Percentiles rank a stretch among this genome's conserved stretches.
These are phyloP conservation scores for Apium graveolens DNA, from an alignment of 129 eudicot species.

Conservation along the genomic window DNA sequence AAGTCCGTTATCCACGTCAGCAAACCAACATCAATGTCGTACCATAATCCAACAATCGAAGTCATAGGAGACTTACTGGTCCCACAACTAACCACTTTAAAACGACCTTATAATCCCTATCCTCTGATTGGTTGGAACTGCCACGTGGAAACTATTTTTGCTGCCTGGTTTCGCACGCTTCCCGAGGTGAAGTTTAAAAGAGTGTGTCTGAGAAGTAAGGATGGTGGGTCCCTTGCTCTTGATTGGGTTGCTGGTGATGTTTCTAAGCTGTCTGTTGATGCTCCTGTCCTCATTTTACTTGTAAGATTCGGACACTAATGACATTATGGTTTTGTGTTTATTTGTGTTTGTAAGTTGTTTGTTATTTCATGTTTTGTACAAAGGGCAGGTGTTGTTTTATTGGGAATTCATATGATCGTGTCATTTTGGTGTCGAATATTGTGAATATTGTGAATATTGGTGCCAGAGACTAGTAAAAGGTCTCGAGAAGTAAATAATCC, in stretches of 20 bases:
- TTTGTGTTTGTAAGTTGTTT: not conserved
- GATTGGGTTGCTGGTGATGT: conserved; percentile 88
- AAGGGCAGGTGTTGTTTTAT: not conserved
- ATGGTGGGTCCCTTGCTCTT: conserved; percentile 63
- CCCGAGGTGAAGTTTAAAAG: conserved; percentile 64
- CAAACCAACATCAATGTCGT: conserved; percentile 25
- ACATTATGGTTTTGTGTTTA: too few species aligned
- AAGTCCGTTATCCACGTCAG: not conserved
- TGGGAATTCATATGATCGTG: not conserved
- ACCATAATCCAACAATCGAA: conserved; percentile 48
- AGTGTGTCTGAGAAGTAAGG: conserved; percentile 61
- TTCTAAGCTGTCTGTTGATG: conserved; percentile 27
- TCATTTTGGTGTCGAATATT: not conserved
- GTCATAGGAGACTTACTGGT: conserved; percentile 52
- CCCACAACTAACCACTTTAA: conserved; percentile 46
- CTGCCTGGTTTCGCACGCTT: conserved; percentile 50
- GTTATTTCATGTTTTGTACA: not conserved
- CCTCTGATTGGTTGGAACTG: conserved; percentile 50
- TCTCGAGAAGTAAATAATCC: too few species aligned
- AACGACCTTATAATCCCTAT: conserved; percentile 55
- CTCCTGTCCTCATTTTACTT: conserved; percentile 69
- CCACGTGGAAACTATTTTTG: conserved; percentile 88
- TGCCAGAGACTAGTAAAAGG: too few species aligned
- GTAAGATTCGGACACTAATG: conserved; percentile 19
- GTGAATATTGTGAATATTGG: too few species aligned